Evolutionary conservation across 768 basidiomycete species (phyloP).

Genomic region (Mycena rebaudengoi): DNA sequence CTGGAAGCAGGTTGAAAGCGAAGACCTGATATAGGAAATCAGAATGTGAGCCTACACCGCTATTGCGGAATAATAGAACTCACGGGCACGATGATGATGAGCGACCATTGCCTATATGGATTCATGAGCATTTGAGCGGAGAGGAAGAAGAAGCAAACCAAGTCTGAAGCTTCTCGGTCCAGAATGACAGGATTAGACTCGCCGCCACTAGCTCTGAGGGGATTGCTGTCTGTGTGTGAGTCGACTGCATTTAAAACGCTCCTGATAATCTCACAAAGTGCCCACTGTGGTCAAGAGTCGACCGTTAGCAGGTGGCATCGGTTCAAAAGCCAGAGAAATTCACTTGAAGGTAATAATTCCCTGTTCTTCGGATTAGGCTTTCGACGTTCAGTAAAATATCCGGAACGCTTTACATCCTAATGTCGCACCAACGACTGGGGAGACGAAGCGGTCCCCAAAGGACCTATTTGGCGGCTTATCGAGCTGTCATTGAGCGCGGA

Average conservation of each 20-base stretch:
- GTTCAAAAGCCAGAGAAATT: neutral
- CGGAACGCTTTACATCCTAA: conserved; percentile 45
- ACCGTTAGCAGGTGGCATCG: conserved; percentile 25
- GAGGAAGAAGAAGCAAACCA: neutral
- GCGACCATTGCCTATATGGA: conserved; percentile 63
- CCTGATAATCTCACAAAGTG: conserved; percentile 31
- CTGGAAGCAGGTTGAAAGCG: conserved; percentile 21
- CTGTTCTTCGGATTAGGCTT: conserved; percentile 60
- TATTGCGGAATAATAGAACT: conserved; percentile 13
- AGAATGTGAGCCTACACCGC: neutral
- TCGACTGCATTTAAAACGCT: too few relatives aligned
- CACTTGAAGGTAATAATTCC: conserved; percentile 65
- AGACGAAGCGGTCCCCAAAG: conserved; percentile 67
- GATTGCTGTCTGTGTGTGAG: too few relatives aligned
- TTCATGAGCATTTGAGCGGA: conserved; percentile 31
- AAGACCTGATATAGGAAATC: conserved; percentile 5
- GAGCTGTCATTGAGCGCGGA: too few relatives aligned
- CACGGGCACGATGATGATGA: conserved; percentile 62
- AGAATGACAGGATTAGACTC: conserved; percentile 18
- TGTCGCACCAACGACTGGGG: conserved; percentile 67
- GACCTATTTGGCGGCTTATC: conserved; percentile 64
- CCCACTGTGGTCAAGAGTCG: conserved; percentile 33
- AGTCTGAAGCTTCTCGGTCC: conserved; percentile 16
- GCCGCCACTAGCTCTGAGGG: conserved; percentile 20
- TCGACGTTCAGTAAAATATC: neutral